Evolutionary conservation across 371 early-diverging fungal species (phyloP), one percentile per base, ranked within the genome.

Genomic region (Apophysomyces trapeziformis): DNA sequence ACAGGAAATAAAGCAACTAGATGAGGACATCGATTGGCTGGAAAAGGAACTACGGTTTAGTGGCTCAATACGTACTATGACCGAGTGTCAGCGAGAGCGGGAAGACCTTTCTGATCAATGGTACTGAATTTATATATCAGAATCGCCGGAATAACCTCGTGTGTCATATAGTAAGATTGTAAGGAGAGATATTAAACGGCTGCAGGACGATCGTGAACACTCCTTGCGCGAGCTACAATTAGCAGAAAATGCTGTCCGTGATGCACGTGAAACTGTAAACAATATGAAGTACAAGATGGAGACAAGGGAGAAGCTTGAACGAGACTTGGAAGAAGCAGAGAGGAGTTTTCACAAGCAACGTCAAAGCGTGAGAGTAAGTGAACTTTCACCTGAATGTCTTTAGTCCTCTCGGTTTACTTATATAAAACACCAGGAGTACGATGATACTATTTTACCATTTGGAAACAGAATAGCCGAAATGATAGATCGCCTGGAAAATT

Each of bases 21-120:
- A 65, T 0, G 47, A 69, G 1, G 88, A 87, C 13, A 80, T 93
- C 32, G 54, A 54, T 21, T 43, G 65, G 0, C 61, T 90, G 9
- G 87, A 90, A 70, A 73, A 71, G 0, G 90, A 93, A 47, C 78
- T 94, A 41, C 64, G 72, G 9, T 69, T 70, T 1, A 70, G 89
- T 0, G 92, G 92, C 0, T 87, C 90, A 0, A 79, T 80, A 9
- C 86, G 87, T 60, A 92, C 91, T 0, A 65, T 87, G 5, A 83
- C 83, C 4, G 92, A 93, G 38, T 84, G 89, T 38, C 92, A 91
- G 67, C 72, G 71, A 14, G 92, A 93, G 60, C 68, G 85, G 9
- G 87, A 86, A 14, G 66, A 66, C 5, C 61, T 87, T 4, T 77
- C 85, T 60, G 69, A 73, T 0, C 76, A 85, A 68, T 81, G 83